Base-by-base conservation (phyloP, 2,329 filamentous ascomycete species). In the Fusarium hostae region DNA sequence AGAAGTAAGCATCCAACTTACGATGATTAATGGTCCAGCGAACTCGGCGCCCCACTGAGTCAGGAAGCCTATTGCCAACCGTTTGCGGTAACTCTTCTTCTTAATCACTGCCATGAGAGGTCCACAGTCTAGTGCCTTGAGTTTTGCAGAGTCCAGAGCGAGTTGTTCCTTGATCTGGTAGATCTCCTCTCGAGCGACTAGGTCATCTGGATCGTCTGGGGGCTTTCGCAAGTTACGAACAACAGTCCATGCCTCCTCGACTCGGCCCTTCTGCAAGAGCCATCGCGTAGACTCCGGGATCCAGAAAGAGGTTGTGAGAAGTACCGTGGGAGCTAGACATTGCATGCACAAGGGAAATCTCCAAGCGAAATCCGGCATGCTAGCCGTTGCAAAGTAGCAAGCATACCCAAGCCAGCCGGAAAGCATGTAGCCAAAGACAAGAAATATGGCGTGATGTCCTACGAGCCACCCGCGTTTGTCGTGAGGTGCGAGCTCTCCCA, bases 41-140 rank as follows among this genome's bases (percentile, higher is more conserved):
- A 86, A 86, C 58, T 86, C 84, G 9, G 85, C 84, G 32, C 84
- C 85, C 84, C 84, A 87, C 68, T 86, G 85, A 4, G 84, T 86
- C n/a, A 86, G 73, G 63, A 86, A 87, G 0, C 84, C 84, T 39
- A 87, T 84, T 4, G 81, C 79, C 83, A 87, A 83, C 6, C 85
- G 79, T 77, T 86, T 86, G 28, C 85, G 79, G 71, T 86, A 85
- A 15, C 83, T 84, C 68, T 81, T 82, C 75, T 83, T 85, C 72
- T 81, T 82, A 37, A 84, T 41, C 2, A 84, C 79, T 1, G 84
- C 84, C 40, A 74, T 81, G 82, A 83, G 85, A 0, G 82, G 80
- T 4, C 76, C 81, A 20, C 79, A 76, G 1, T 81, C 81, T 16
- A 81, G 78, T 3, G 77, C 73, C n/a, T 80, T 76, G 40, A 86